These are phyloP conservation scores for Hyphodiscus sp. DNA, from an alignment of 2,329 filamentous ascomycete genomes.

Conservation along the genomic window DNA sequence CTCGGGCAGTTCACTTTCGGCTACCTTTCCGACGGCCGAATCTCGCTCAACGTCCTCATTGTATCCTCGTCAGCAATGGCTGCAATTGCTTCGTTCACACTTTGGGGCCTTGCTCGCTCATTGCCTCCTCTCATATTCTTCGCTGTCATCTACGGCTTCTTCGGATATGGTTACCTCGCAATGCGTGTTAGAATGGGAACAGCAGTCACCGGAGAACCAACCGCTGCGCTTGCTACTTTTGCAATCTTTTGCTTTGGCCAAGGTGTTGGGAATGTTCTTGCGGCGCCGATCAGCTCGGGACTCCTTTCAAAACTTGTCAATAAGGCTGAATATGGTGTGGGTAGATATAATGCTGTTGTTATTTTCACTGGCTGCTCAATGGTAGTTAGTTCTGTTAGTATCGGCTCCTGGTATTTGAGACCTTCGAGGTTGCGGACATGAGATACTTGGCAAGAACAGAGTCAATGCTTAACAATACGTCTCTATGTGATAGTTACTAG, in stretches of 20 bases:
- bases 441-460: not conserved
- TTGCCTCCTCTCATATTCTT: constrained; percentile 42
- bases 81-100: constrained; percentile 39
- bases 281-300: too few relatives aligned
- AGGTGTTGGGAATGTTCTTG: too few relatives aligned
- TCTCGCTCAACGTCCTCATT: constrained; percentile 33
- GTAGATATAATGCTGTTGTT: too few relatives aligned
- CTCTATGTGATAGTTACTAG: not conserved
- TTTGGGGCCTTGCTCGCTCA: constrained; percentile 45
- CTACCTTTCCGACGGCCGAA: constrained; percentile 41
- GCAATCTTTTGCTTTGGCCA: too few relatives aligned
- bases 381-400: constrained; percentile 16
- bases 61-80: constrained; percentile 40
- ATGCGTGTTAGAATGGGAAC: constrained; percentile 38
- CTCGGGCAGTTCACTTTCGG: constrained; percentile 45
- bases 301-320: too few relatives aligned
- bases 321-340: too few relatives aligned
- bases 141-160: constrained; percentile 48
- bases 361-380: constrained; percentile 21
- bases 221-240: too few relatives aligned
- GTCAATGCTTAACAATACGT: not conserved
- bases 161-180: constrained; percentile 44
- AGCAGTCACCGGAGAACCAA: too few relatives aligned
- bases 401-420: constrained; percentile 10
- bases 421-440: not conserved